Percentiles rank a stretch among this genome's conserved stretches.
Evolutionary conservation across 2,329 filamentous ascomycete genomes (phyloP).

Genomic region (Colletotrichum simmondsii): DNA sequence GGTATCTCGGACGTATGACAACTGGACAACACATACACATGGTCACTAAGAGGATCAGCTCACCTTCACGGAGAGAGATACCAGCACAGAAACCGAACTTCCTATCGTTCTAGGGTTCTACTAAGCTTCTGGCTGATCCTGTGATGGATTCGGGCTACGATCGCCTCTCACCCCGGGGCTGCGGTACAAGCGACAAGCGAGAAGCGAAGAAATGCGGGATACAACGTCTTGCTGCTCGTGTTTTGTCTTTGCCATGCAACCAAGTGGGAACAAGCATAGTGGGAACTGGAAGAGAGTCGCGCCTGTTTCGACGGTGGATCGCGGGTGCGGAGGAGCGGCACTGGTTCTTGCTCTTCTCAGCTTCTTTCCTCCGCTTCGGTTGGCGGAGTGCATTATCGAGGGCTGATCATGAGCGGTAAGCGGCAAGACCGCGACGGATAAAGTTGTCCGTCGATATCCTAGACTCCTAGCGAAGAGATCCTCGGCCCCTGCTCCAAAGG

Average conservation of each 20-base stretch:
- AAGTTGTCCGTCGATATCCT: not conserved
- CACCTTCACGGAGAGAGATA: not conserved
- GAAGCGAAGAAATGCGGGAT: constrained; percentile 15
- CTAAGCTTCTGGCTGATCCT: not conserved
- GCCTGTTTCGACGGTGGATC: constrained; percentile 18
- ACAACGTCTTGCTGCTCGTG: constrained; percentile 6
- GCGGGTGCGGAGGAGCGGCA: not conserved
- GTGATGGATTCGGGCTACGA: not conserved
- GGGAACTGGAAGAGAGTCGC: not conserved
- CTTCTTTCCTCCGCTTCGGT: not conserved
- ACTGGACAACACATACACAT: not conserved
- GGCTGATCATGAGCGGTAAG: constrained; percentile 12
- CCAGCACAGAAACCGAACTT: not conserved
- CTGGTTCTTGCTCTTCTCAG: not conserved
- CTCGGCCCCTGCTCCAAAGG: not conserved
- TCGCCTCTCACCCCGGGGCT: not conserved
- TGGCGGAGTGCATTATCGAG: not conserved
- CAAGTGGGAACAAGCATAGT: constrained; percentile 12
- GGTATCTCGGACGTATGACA: constrained; percentile 8
- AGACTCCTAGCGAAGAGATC: not conserved
- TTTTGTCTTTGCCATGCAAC: constrained; percentile 4
- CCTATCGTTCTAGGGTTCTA: not conserved
- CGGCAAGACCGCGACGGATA: not conserved
- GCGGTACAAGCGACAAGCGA: constrained; percentile 22
- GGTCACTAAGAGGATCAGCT: constrained; percentile 2